These are phyloP conservation scores for Macaranga tanarius DNA, from an alignment of 441 rosid genomes.

Conservation along the genomic window DNA sequence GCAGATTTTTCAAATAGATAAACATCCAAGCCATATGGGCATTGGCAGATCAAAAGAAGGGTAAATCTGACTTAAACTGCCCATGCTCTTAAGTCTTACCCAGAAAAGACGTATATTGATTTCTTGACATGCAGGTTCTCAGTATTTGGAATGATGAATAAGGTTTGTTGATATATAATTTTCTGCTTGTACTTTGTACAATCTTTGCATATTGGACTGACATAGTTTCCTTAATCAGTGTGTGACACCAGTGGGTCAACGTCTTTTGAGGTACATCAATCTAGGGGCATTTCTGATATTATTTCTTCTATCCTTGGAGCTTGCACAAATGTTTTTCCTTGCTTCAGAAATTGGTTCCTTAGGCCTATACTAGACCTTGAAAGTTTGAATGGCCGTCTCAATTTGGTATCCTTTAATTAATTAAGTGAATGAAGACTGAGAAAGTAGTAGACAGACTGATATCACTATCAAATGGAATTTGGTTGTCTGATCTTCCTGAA, in stretches of 20 bases:
- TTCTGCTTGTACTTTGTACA: conserved; percentile 24
- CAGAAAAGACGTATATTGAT: conserved; percentile 30
- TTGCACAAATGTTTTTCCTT: conserved; percentile 26
- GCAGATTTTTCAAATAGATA: conserved; percentile 91
- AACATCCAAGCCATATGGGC: conserved; percentile 99
- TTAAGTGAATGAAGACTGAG: conserved; percentile 14
- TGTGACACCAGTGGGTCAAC: conserved; percentile 90
- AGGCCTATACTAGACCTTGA: conserved; percentile 89
- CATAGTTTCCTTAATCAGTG: conserved; percentile 55
- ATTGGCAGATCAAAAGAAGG: conserved; percentile 99
- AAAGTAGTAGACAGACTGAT: neutral
- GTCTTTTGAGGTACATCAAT: conserved; percentile 65
- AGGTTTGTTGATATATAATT: conserved; percentile 53
- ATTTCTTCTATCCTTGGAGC: conserved; percentile 23
- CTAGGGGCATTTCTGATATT: conserved; percentile 26
- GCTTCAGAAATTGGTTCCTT: conserved; percentile 88
- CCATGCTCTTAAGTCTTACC: conserved; percentile 27
- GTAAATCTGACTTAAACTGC: conserved; percentile 35
- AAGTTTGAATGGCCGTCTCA: conserved; percentile 71
- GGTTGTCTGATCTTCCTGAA: conserved; percentile 12
- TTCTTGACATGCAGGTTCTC: conserved; percentile 71
- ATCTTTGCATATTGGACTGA: conserved; percentile 33
- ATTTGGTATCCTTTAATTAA: conserved; percentile 77
- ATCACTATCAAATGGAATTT: conserved; percentile 1
- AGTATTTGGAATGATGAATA: conserved; percentile 96